A percentile compares a stretch with the other conserved stretches of the same genome.
Conservation (phyloP, 768 basidiomycete species). For the Tylopilus sp. region DNA sequence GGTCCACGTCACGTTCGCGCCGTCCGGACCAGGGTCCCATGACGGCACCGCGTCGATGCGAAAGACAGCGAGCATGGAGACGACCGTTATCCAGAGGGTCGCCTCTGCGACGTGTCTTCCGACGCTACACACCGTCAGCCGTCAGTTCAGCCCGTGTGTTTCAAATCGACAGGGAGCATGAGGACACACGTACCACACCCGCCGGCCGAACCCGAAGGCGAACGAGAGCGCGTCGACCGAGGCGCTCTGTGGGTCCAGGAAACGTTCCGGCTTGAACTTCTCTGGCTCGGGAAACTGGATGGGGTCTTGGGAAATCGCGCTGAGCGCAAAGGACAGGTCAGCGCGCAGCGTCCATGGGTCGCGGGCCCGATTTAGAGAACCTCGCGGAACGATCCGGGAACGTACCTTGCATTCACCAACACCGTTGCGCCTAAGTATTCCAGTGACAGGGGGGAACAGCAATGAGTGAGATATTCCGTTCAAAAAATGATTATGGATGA, state of each 20-base stretch:
- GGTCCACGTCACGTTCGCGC: slow-evolving; percentile 19
- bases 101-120: slow-evolving; percentile 42
- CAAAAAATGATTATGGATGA: slow-evolving; percentile 12
- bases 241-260: slow-evolving; percentile 13
- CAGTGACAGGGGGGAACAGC: too few species aligned
- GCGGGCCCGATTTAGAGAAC: neutral
- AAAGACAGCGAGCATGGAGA: slow-evolving; percentile 20
- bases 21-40: slow-evolving; percentile 20
- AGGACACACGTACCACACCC: slow-evolving; percentile 17
- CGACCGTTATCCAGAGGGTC: slow-evolving; percentile 30
- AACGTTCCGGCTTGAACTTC: slow-evolving; percentile 38
- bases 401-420: slow-evolving; percentile 20
- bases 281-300: slow-evolving; percentile 36
- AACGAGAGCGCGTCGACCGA: slow-evolving; percentile 18
- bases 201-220: slow-evolving; percentile 42
- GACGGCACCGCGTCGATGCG: slow-evolving; percentile 7
- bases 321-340: slow-evolving; percentile 2
- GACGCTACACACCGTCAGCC: slow-evolving; percentile 28
- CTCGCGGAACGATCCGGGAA: neutral
- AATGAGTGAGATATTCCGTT: neutral
- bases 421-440: slow-evolving; percentile 18
- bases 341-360: neutral
- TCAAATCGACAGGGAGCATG: neutral
- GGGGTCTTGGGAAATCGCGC: slow-evolving; percentile 36
- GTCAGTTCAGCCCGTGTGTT: neutral